Base-by-base conservation (phyloP, 306 rosid genomes). In the Trifolium pratense region DNA sequence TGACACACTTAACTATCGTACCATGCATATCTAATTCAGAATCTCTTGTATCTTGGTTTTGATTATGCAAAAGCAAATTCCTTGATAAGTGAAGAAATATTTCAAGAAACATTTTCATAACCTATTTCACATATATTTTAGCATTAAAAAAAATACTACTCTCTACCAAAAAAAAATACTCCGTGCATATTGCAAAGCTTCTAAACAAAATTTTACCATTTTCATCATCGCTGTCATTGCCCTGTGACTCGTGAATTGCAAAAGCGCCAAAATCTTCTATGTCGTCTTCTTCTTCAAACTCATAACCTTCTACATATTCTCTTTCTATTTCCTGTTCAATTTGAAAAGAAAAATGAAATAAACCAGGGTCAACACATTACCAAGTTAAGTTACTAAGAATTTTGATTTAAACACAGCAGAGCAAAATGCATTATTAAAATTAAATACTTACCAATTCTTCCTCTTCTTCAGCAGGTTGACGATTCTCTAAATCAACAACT, bases 261-360 rank as follows among this genome's bases (percentile, higher is more conserved):
- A 71, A 79, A 80, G 86, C 85, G 75, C 71, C 89, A 83, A 88
- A 84, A 85, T 94, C 98, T 81, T 91, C 98, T 5, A 94, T 88
- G 77, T 93, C 97, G 57, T 90, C 96, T 78, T 85, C 95, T 81
- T 79, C 90, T 81, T 91, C 98, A 51, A 85, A 82, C 60, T 88
- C 96, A 37, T 90, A 87, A 46, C 90, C 96, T 82, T 91, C 98
- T 59, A 91, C 91, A 75, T 85, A 91, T 76, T 94, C 96, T 34
- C 80, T 34, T 82, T 82, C 91, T 36, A 37, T 74, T 59, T 91
- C 96, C 97, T 93, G 85, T 77, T 73, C 55, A 71, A 71, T 77
- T 65, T 80, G 75, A 53, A 68, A 23, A 25, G 8, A 14, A 1
- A 23, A 11, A 45, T 39, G 17, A 55, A 15, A 43, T 20, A 29